Evolutionary conservation across 768 basidiomycete species (phyloP).

Genomic region (Mycena haematopus): DNA sequence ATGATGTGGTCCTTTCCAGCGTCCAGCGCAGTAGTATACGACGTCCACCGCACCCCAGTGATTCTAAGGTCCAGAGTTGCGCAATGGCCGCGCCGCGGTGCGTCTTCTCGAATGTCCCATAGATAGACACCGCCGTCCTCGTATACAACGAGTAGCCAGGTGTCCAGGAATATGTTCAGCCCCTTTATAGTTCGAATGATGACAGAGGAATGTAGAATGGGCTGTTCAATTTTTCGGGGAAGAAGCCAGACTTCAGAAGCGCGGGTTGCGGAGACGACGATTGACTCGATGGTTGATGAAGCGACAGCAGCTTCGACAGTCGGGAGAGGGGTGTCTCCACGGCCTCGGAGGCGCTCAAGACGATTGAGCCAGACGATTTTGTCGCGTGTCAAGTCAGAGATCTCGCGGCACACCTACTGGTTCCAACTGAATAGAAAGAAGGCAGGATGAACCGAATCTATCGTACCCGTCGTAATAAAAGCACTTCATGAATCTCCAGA

Average conservation of each 20-base stretch:
- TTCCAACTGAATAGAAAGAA: neutral
- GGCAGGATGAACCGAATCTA: neutral
- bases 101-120: conserved; percentile 44
- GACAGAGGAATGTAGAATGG: neutral
- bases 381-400: conserved; percentile 14
- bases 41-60: conserved; percentile 20
- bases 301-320: neutral
- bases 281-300: conserved; percentile 15
- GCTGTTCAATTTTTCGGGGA: conserved; percentile 6
- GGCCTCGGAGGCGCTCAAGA: conserved; percentile 6
- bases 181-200: conserved; percentile 20
- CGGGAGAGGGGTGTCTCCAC: conserved; percentile 23
- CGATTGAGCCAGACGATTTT: conserved; percentile 20
- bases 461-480: conserved; percentile 6
- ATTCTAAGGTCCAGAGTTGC: conserved; percentile 14
- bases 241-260: conserved; percentile 15
- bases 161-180: conserved; percentile 49
- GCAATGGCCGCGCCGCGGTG: conserved; percentile 5
- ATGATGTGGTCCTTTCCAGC: neutral
- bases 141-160: conserved; percentile 56
- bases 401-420: conserved; percentile 13
- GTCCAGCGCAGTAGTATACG: conserved; percentile 8
- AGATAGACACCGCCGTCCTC: conserved; percentile 48
- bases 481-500: conserved; percentile 2
- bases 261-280: conserved; percentile 19